Base-by-base conservation (phyloP, 176 grass and related monocot species). In the Cenchrus purpureus region DNA sequence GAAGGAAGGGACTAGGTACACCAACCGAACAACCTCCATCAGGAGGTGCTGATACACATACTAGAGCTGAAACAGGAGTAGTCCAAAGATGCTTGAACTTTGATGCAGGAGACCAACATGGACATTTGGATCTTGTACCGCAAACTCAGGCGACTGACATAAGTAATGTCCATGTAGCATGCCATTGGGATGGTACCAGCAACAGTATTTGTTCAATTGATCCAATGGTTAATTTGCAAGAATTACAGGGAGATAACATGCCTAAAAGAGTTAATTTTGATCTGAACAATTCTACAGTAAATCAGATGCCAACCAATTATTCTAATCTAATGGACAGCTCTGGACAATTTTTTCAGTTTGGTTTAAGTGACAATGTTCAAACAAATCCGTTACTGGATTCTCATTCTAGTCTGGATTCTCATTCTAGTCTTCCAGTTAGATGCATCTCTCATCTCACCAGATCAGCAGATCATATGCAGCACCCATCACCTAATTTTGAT, bases 31-130 rank as follows among this genome's bases (percentile, higher is more conserved):
- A 87, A 73, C 34, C 59, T 20, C 59, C 83, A 53, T 49, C 16
- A 44, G 77, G 67, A 77, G 31, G 44, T 46, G 65, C 31, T 54
- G 73, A 71, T 76, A 37, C 49, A 68, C 32, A 58, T 16, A 79
- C 56, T 86, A 74, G 32, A 88, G 76, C 49, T 80, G 76, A 68
- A 53, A 60, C 50, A 67, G 85, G 84, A 78, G 59, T 64, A 58
- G 78, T 86, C 31, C 90, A 85, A 85, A 93, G 78, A 76, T 73
- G 90, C 74, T 85, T 94, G 82, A 87, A 94, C 55, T 92, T 92
- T 57, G 84, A 92, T 77, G 73, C 6, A 6, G 73, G 85, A 61
- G 83, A 84, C 40, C 54, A 56, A 76, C 81, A 65, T 86, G 49
- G 73, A 67, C 71, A 88, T 92, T 83, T 34, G 44, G 81, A 78